phyloP scores from a whole-genome alignment of 805 yeast genomes.

The Ogataea allantospora region DNA sequence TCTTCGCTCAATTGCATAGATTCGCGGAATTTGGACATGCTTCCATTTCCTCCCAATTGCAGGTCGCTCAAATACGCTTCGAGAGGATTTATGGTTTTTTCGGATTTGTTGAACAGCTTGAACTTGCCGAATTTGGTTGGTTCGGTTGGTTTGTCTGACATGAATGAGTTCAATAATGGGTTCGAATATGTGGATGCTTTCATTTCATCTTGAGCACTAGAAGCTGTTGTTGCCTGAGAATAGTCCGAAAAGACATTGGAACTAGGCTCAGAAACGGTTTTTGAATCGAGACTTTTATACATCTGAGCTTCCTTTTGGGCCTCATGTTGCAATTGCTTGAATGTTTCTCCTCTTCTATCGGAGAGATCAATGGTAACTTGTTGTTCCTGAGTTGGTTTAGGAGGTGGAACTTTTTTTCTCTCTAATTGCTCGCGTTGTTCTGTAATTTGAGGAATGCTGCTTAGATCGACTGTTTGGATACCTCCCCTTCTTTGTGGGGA shows the following conservation, averaged over 20 bases:
- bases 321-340: slow-evolving; percentile 28
- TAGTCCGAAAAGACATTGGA: slow-evolving; percentile 32
- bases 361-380: slow-evolving; percentile 27
- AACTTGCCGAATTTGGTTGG: slow-evolving; percentile 18
- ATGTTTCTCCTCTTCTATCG: slow-evolving; percentile 32
- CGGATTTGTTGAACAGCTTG: slow-evolving; percentile 15
- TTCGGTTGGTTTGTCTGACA: slow-evolving; percentile 21
- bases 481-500: slow-evolving; percentile 6
- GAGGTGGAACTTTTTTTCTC: slow-evolving; percentile 28
- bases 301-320: slow-evolving; percentile 25
- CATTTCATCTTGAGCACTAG: slow-evolving; percentile 23
- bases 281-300: slow-evolving; percentile 4
- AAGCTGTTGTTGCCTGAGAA: slow-evolving; percentile 32
- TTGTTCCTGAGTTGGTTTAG: slow-evolving; percentile 27
- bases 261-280: slow-evolving; percentile 26
- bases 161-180: slow-evolving; percentile 20
- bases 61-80: slow-evolving; percentile 51
- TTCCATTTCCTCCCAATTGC: slow-evolving; percentile 42
- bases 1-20: slow-evolving; percentile 27
- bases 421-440: slow-evolving; percentile 13
- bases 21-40: slow-evolving; percentile 38
- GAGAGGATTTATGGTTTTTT: slow-evolving; percentile 43
- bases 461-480: slow-evolving; percentile 12
- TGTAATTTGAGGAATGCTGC: slow-evolving; percentile 20
- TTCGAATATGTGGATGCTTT: slow-evolving; percentile 22